Base-by-base conservation (phyloP, 2,329 filamentous ascomycete species). In the Aphanoascus verrucosus region DNA sequence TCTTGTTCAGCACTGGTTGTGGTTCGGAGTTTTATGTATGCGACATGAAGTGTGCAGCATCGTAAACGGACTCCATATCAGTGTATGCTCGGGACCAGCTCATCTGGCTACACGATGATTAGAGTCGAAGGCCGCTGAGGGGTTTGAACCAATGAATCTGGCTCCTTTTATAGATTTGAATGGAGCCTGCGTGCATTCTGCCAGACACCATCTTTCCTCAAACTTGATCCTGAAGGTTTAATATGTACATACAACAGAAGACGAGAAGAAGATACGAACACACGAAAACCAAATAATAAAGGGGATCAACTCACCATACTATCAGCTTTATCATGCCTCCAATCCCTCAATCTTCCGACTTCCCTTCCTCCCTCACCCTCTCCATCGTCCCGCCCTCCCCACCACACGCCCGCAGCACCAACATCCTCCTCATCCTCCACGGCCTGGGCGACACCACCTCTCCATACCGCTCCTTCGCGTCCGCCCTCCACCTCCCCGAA, bases 361-460 rank as follows among this genome's bases (percentile, higher is more conserved):
- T 80, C 58, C 72, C 77, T 11, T 55, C 70, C 12, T 55, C 62
- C 38, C 62, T 73, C 47, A 68, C 65, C 31, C 59, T 72, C 43
- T 67, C 67, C 38, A 64, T 75, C 64, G 68, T 68, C 62, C 57
- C 67, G 49, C 59, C 67, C 60, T 58, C 55, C 15, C 78, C 37
- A 57, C 61, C 56, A 78, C 78, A 42, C 11, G 80, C 84, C 8
- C 85, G 82, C 42, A 80, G 84, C 11, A 85, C 83, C 40, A 84
- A 90, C 61, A 76, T 94, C 60, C 80, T 94, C 57, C 72, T 94
- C 64, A 79, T 94, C 49, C 81, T 94, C 55, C 89, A 94, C 68
- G 88, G 88, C 58, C 79, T 94, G 11, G 89, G 89, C 57, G 89
- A 94, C 70, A 81, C 78, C 34, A 79, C 87, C 56, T 63, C 66